A percentile compares a stretch with the other conserved stretches of the same genome.
Evolutionary conservation across 2,329 filamentous ascomycete genomes (phyloP).

Genomic region (Fusarium humuli): DNA sequence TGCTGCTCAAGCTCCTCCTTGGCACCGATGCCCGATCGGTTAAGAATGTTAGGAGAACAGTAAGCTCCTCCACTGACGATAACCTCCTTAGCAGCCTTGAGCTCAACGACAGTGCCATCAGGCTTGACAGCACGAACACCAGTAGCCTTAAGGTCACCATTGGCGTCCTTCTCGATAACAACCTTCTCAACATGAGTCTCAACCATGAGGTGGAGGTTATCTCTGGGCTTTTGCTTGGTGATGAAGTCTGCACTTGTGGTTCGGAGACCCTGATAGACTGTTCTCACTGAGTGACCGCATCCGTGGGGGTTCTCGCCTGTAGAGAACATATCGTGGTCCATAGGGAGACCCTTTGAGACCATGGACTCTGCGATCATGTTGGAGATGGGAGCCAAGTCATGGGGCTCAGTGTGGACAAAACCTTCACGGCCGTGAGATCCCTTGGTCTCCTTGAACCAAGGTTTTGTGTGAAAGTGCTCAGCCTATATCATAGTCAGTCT

Average conservation of each 20-base stretch:
- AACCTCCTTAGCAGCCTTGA: conserved; percentile 53
- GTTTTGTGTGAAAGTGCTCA: conserved; percentile 68
- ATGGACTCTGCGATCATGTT: conserved; percentile 66
- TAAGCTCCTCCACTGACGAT: conserved; percentile 62
- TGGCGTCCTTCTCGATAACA: conserved; percentile 54
- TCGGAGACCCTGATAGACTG: conserved; percentile 63
- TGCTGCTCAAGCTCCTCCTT: conserved; percentile 56
- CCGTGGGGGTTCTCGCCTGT: conserved; percentile 62
- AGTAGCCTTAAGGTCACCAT: conserved; percentile 56
- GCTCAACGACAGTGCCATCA: conserved; percentile 55
- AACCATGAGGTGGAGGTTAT: conserved; percentile 61
- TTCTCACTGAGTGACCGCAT: conserved; percentile 66
- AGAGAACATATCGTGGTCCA: conserved; percentile 70
- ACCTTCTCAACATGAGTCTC: conserved; percentile 65
- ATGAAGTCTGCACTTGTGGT: conserved; percentile 67
- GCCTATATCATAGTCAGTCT: conserved; percentile 48
- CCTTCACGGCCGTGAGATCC: conserved; percentile 63
- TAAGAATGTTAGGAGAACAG: conserved; percentile 63
- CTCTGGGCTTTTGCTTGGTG: conserved; percentile 51
- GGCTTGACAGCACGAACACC: conserved; percentile 57
- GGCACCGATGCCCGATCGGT: conserved; percentile 64
- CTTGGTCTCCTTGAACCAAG: conserved; percentile 65
- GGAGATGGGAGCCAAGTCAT: conserved; percentile 69
- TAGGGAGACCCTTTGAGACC: conserved; percentile 63
- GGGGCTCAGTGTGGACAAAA: conserved; percentile 66